Evolutionary conservation across 139 green algal genomes (phyloP).

Genomic region (Chlamydomonas applanata): DNA sequence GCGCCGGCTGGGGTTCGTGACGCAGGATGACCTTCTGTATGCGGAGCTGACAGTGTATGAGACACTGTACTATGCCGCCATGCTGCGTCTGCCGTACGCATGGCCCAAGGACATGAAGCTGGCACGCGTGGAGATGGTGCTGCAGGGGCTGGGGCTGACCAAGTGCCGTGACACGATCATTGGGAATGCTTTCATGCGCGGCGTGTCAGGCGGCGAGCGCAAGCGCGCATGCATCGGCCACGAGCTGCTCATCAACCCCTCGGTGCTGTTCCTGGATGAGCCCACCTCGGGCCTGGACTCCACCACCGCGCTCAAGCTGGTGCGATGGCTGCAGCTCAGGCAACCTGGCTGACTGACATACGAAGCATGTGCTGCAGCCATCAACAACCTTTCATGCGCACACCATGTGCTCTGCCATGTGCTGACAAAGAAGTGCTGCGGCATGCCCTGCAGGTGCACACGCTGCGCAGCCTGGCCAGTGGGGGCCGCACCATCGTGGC

Average conservation of each 20-base stretch:
- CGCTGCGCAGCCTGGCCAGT: slow-evolving; percentile 64
- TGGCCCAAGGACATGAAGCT: slow-evolving; percentile 65
- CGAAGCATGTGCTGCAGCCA: background rate
- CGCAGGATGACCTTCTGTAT: slow-evolving; percentile 85
- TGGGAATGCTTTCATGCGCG: slow-evolving; percentile 36
- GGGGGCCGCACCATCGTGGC: slow-evolving; percentile 78
- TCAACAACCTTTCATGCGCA: no score
- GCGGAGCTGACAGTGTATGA: slow-evolving; percentile 76
- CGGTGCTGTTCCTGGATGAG: slow-evolving; percentile 81
- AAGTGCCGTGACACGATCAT: slow-evolving; percentile 76
- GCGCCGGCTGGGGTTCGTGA: slow-evolving; percentile 14
- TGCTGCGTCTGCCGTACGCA: slow-evolving; percentile 74
- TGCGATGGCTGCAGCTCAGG: slow-evolving; percentile 29
- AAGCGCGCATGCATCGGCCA: slow-evolving; percentile 86
- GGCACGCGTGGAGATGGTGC: slow-evolving; percentile 68
- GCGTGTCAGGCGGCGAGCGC: slow-evolving; percentile 76
- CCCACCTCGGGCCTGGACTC: slow-evolving; percentile 75
- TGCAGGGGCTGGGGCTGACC: slow-evolving; percentile 65
- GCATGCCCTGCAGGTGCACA: no score
- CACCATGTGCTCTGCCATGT: no score
- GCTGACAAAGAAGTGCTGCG: no score
- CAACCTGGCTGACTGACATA: background rate
- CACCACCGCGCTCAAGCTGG: slow-evolving; percentile 87
- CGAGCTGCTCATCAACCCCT: slow-evolving; percentile 94
- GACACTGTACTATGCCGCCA: slow-evolving; percentile 77